phyloP scores from a whole-genome alignment of 1,139 yeast species.

The Waltiozyma sp. region DNA sequence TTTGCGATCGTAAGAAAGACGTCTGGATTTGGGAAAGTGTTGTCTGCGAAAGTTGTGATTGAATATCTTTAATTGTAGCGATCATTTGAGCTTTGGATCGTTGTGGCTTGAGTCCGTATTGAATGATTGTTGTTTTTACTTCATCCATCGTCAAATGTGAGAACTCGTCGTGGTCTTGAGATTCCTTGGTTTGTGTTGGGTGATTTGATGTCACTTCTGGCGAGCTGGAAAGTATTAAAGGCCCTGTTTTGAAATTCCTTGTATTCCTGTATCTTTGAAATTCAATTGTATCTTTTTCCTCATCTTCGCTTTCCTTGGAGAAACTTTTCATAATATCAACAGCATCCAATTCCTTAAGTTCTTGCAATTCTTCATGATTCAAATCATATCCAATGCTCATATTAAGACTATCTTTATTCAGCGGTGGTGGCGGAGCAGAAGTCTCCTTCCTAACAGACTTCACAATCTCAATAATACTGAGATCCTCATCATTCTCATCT shows the following conservation, averaged over 20 bases:
- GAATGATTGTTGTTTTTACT: slow-evolving; percentile 19
- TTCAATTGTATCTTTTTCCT: not conserved
- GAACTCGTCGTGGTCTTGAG: slow-evolving; percentile 7
- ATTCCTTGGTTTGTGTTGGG: not conserved
- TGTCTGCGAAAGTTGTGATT: not conserved
- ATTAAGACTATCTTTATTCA: not conserved
- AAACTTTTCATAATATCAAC: not conserved
- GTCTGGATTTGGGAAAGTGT: not conserved
- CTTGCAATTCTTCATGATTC: not conserved
- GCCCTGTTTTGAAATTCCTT: not conserved
- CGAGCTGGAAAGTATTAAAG: not conserved
- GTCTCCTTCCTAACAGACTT: slow-evolving; percentile 5
- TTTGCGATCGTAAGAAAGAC: not conserved
- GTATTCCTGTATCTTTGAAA: not conserved
- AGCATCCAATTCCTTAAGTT: not conserved
- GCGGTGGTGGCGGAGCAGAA: not conserved
- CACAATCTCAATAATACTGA: slow-evolving; percentile 18
- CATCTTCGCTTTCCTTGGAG: not conserved
- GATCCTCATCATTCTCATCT: slow-evolving; percentile 6
- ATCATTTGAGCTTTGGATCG: slow-evolving; percentile 24
- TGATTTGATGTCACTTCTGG: not conserved
- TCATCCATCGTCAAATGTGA: slow-evolving; percentile 19
- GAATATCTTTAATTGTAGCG: not conserved
- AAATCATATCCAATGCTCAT: not conserved
- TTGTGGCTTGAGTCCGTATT: slow-evolving; percentile 28